These are phyloP conservation scores for Verticillium isaacii DNA, from an alignment of 2,329 filamentous ascomycete species.

Conservation along the genomic window DNA sequence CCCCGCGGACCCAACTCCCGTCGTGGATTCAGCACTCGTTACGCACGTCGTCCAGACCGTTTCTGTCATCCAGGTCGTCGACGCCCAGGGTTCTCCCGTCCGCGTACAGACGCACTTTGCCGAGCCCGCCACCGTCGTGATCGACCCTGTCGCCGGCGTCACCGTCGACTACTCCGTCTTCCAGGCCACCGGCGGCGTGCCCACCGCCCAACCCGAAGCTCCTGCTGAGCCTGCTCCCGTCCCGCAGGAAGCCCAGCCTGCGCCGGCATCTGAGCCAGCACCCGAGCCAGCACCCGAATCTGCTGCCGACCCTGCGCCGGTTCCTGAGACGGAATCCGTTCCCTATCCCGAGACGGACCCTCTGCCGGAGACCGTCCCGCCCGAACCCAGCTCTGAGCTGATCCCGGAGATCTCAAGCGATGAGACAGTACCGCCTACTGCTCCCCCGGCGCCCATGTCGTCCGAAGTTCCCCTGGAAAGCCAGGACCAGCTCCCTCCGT, in stretches of 20 bases:
- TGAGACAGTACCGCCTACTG: background rate
- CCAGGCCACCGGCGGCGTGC: conserved; percentile 2
- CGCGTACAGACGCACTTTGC: conserved; percentile 37
- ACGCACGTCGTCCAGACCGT: conserved; percentile 49
- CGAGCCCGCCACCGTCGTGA: conserved; percentile 30
- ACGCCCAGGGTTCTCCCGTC: conserved; percentile 40
- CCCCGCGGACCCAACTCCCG: conserved; percentile 7
- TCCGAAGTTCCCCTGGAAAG: background rate
- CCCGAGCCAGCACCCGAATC: background rate
- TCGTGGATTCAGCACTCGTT: conserved; percentile 23
- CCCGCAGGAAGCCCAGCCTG: background rate
- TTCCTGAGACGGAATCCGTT: background rate
- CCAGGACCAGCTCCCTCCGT: conserved; percentile 1
- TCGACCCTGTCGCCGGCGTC: conserved; percentile 28
- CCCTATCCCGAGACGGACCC: background rate
- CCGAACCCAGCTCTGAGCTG: background rate
- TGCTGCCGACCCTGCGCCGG: background rate
- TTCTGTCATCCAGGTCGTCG: conserved; percentile 48
- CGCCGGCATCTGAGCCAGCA: background rate
- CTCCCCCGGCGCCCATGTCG: background rate
- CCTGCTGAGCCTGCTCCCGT: background rate
- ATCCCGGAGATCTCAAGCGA: background rate
- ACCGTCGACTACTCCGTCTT: conserved; percentile 20
- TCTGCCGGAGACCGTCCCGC: background rate
- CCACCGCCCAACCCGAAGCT: conserved; percentile 5